Conservation (phyloP, 768 basidiomycete species). For the Chalciporus piperatus region DNA sequence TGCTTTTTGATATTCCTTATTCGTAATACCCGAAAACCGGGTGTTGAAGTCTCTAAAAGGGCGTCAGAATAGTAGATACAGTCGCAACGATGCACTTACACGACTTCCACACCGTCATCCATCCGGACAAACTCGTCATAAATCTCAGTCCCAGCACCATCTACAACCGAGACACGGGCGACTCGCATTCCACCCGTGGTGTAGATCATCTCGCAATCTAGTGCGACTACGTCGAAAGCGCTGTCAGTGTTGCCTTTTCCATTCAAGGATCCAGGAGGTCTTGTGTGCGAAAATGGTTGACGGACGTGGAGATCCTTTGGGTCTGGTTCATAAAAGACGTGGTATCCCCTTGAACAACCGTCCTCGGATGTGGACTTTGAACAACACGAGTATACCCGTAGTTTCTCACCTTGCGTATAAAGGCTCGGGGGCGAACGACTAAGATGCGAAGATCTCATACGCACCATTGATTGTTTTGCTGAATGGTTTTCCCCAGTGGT, state of each 20-base stretch:
- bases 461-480: constrained; percentile 64
- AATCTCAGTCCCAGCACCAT: constrained; percentile 67
- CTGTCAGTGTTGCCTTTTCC: constrained; percentile 23
- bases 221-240: constrained; percentile 73
- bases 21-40: constrained; percentile 80
- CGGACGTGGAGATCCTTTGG: constrained; percentile 66
- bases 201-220: constrained; percentile 98
- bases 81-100: constrained; percentile 45
- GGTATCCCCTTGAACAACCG: constrained; percentile 77
- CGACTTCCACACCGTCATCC: constrained; percentile 76
- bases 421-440: neutral
- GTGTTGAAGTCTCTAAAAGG: constrained; percentile 81
- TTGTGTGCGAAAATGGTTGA: constrained; percentile 63
- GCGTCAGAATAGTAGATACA: constrained; percentile 1
- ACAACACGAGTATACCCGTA: constrained; percentile 78
- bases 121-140: constrained; percentile 82
- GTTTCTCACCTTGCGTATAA: constrained; percentile 54
- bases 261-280: constrained; percentile 13
- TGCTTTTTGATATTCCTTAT: constrained; percentile 58
- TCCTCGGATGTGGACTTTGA: constrained; percentile 53
- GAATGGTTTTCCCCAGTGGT: constrained; percentile 80
- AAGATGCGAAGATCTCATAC: constrained; percentile 11
- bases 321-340: constrained; percentile 86
- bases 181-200: constrained; percentile 90
- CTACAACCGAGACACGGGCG: constrained; percentile 87